Evolutionary conservation across 2,329 filamentous ascomycete species (phyloP), one percentile per base, ranked within the genome.

Genomic region (Nemania diffusa): DNA sequence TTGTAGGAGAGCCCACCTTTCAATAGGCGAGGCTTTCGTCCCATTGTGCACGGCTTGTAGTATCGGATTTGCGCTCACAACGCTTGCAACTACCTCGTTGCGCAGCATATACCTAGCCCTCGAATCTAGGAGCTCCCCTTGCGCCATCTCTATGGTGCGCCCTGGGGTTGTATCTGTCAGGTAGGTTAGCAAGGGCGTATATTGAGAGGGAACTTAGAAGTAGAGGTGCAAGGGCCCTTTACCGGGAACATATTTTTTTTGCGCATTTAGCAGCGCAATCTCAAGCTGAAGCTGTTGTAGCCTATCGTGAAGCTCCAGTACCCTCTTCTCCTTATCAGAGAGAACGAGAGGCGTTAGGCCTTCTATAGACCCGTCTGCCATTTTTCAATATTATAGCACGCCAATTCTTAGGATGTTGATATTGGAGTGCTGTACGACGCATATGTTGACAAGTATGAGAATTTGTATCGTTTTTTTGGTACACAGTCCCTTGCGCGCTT

Each of bases 41-140:
- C 89, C 89, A 67, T 87, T 82, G 77, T 97, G 92, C 44, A 95
- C 88, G 6, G 93, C 91, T 74, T 92, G 92, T 64, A 97, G 82
- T 46, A 92, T 89, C 7, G 93, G 92, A 73, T 93, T 91, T 64
- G 90, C 89, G 72, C 88, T 88, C 71, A 96, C 79, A 60, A 92
- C 88, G 53, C 85, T 88, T 68, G 91, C 88, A 24, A 90, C 83
- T 24, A 92, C 89, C 68, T 88, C 88, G 76, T 90, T 90, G 69
- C 88, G 88, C 63, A 95, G 83, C 46, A 88, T 84, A 78, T 92
- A 92, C 65, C 85, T 84, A 62, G 92, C 89, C 75, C 89, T 89
- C 27, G 92, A 88, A 72, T 93, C 87, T 32, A 95, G 83, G 24
- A 92, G 85, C 57, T 89, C 88, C 61, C 84, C 83, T 78, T 93